Evolutionary conservation across 163 green algal genomes (phyloP).

Genomic region (Volvox carteri): DNA sequence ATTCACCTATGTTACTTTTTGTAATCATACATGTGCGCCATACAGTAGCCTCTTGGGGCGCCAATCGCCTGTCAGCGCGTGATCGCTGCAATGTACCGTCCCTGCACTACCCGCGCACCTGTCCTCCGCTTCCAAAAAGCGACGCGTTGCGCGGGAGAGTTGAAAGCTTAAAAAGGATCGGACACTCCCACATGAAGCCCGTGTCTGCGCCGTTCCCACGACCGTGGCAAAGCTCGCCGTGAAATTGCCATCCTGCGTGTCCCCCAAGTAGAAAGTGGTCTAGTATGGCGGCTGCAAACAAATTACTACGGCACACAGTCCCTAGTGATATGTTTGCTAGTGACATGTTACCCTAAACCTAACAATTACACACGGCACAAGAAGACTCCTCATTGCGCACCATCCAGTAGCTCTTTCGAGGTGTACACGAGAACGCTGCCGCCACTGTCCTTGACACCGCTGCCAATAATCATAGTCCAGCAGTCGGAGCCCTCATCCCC

Average conservation of each 20-base stretch:
- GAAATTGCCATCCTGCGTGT: conserved; percentile 62
- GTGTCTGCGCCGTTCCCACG: conserved; percentile 15
- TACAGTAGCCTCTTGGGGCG: no score
- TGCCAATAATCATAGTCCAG: conserved; percentile 85
- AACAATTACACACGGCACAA: no score
- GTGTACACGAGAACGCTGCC: conserved; percentile 87
- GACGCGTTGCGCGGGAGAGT: not conserved
- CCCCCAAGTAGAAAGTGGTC: no score
- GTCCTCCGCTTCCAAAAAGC: not conserved
- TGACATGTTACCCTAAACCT: no score
- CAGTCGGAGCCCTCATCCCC: conserved; percentile 26
- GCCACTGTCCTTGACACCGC: conserved; percentile 84
- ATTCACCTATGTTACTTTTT: no score
- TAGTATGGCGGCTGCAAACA: no score
- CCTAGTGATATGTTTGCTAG: no score
- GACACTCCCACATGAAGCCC: conserved; percentile 58
- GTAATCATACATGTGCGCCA: no score
- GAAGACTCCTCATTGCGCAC: no score
- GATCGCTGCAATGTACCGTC: no score
- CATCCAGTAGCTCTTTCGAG: conserved; percentile 65
- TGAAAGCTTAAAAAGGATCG: conserved; percentile 11
- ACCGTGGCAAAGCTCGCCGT: conserved; percentile 58
- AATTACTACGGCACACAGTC: no score
- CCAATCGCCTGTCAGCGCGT: no score
- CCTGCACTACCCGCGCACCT: not conserved